These are phyloP conservation scores for Verticillium dahliae DNA, from an alignment of 2,329 filamentous ascomycete species.

Conservation along the genomic window DNA sequence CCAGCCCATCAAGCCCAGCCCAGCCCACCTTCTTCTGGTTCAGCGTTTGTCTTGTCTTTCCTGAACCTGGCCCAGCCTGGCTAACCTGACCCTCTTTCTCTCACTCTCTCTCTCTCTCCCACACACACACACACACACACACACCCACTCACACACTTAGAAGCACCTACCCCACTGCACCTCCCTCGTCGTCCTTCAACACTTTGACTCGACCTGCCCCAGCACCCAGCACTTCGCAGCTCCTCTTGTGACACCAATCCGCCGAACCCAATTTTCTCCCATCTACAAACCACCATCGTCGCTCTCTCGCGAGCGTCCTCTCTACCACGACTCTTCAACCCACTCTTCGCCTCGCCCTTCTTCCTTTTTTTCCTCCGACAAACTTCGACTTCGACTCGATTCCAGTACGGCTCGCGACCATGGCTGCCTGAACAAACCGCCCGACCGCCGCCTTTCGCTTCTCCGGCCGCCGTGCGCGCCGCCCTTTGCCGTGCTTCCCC, in stretches of 20 bases:
- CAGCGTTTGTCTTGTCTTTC: background rate
- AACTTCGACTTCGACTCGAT: background rate
- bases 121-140: background rate
- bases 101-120: background rate
- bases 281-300: background rate
- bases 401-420: background rate
- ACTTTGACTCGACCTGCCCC: slow-evolving; percentile 1
- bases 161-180: background rate
- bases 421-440: slow-evolving; percentile 5
- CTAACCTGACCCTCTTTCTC: background rate
- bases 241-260: background rate
- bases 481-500: slow-evolving; percentile 3
- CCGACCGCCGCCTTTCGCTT: background rate
- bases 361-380: too few species aligned
- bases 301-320: background rate
- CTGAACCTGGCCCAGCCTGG: slow-evolving; percentile 1
- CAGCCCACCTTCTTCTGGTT: background rate
- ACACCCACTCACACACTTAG: background rate
- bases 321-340: too few species aligned
- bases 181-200: slow-evolving; percentile 1
- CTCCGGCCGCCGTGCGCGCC: slow-evolving; percentile 11
- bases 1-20: background rate
- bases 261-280: background rate
- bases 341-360: too few species aligned
- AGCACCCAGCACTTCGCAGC: background rate